phyloP scores from a whole-genome alignment of 2,329 filamentous ascomycete species.

The Talaromyces sp. region DNA sequence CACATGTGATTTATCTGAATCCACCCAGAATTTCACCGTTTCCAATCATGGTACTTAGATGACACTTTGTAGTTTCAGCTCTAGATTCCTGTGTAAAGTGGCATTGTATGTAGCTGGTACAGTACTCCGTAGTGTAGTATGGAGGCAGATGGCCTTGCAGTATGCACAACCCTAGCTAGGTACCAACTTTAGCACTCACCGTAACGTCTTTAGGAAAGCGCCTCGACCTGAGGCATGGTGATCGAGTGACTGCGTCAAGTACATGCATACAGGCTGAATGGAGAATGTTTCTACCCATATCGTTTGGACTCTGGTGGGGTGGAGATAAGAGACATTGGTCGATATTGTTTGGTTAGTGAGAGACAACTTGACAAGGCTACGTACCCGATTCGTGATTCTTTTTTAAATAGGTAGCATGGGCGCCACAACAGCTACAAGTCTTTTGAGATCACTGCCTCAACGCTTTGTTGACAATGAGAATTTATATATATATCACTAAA shows the following conservation, averaged over 20 bases:
- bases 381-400: neutral
- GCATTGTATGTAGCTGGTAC: neutral
- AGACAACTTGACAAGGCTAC: neutral
- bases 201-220: neutral
- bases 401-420: neutral
- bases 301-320: slow-evolving; percentile 3
- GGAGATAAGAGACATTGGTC: neutral
- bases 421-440: neutral
- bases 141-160: neutral
- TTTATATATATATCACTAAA: too few relatives aligned
- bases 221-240: neutral
- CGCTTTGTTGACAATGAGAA: neutral
- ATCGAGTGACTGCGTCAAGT: neutral
- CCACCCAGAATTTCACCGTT: neutral
- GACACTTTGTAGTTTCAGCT: slow-evolving; percentile 11
- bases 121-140: slow-evolving; percentile 4
- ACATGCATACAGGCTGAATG: slow-evolving; percentile 8
- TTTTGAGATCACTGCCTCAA: neutral
- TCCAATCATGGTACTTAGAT: slow-evolving; percentile 6
- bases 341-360: neutral
- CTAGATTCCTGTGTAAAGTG: slow-evolving; percentile 11
- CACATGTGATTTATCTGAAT: neutral
- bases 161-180: slow-evolving; percentile 9
- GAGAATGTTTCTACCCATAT: neutral
- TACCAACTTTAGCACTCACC: slow-evolving; percentile 2